Evolutionary conservation across 495 filamentous ascomycete genomes (phyloP).

Genomic region (Penicillium argentinense): DNA sequence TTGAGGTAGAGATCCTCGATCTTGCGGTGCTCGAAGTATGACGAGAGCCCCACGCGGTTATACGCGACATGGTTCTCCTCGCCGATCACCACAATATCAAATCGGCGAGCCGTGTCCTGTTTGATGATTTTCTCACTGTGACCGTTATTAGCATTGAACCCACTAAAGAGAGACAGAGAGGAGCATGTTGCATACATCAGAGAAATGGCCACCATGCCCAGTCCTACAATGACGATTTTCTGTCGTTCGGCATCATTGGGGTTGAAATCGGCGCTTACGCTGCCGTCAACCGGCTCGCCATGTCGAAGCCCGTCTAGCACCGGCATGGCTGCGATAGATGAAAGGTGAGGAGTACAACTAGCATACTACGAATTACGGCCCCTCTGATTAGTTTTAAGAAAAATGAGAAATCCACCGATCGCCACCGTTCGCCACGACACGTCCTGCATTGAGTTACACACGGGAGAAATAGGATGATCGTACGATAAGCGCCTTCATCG

Average conservation of each 20-base stretch:
- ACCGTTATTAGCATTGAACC: no score
- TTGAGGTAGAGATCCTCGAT: slow-evolving; percentile 92
- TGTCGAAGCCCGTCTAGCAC: slow-evolving; percentile 34
- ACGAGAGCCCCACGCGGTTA: slow-evolving; percentile 93
- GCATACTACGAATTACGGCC: slow-evolving; percentile 4
- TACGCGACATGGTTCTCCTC: slow-evolving; percentile 92
- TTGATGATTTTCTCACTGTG: slow-evolving; percentile 89
- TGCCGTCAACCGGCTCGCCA: slow-evolving; percentile 30
- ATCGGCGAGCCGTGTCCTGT: slow-evolving; percentile 76
- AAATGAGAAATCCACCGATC: not conserved
- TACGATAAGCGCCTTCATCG: slow-evolving; percentile 1
- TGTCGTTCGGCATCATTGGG: slow-evolving; percentile 44
- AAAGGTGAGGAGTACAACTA: not conserved
- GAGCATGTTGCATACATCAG: slow-evolving; percentile 69
- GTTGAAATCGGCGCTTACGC: slow-evolving; percentile 8
- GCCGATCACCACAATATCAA: slow-evolving; percentile 86
- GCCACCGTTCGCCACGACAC: not conserved
- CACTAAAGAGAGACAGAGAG: no score
- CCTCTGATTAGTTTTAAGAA: slow-evolving; percentile 13
- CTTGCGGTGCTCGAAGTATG: slow-evolving; percentile 87
- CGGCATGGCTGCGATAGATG: slow-evolving; percentile 26
- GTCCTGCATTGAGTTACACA: not conserved
- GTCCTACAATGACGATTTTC: slow-evolving; percentile 80
- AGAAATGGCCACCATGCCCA: slow-evolving; percentile 95
- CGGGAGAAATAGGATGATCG: slow-evolving; percentile 14